Evolutionary conservation across 2,329 filamentous ascomycete species (phyloP).

Genomic region (Fusarium hostae): DNA sequence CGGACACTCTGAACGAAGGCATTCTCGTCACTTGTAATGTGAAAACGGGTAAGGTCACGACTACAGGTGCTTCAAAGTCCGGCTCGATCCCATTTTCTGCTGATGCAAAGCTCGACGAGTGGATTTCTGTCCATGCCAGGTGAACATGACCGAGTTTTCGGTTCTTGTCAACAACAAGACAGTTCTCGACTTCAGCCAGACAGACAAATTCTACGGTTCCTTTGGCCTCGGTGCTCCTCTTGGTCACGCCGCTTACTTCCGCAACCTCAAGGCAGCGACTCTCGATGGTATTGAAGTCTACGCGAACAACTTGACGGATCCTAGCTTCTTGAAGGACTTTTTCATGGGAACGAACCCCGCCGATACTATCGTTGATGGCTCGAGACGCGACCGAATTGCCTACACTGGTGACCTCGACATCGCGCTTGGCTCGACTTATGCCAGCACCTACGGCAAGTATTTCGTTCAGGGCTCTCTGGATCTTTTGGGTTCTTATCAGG

Average conservation of each 20-base stretch:
- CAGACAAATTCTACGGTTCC: background rate
- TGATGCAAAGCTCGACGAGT: background rate
- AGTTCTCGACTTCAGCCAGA: background rate
- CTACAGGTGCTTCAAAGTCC: background rate
- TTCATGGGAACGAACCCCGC: background rate
- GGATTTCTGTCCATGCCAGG: background rate
- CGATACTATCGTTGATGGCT: background rate
- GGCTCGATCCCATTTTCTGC: fast-evolving
- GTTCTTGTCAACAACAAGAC: background rate
- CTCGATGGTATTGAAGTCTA: background rate
- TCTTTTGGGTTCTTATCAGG: background rate
- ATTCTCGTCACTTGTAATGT: background rate
- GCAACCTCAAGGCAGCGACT: background rate
- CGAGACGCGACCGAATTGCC: background rate
- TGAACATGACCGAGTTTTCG: background rate
- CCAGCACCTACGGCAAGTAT: background rate
- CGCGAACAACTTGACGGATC: background rate
- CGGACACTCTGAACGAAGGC: background rate
- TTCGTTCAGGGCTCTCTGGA: background rate
- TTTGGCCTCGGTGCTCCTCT: background rate
- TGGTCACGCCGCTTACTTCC: background rate
- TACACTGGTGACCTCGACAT: background rate
- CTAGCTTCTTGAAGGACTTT: background rate
- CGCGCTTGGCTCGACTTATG: background rate
- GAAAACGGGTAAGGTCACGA: fast-evolving